Conservation (phyloP, 805 yeast species). For the Candida suzukii region DNA sequence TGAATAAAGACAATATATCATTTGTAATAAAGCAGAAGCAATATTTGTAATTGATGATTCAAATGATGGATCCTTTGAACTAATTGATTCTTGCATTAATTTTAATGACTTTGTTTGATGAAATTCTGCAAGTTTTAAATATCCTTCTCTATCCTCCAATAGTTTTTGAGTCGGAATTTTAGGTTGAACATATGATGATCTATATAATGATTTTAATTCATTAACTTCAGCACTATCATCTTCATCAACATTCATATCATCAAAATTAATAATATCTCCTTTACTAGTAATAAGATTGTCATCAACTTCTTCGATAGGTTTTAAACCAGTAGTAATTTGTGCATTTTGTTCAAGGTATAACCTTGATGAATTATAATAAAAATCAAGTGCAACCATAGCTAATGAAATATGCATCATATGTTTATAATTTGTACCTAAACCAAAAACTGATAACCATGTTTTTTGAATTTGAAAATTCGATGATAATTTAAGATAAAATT, state of each 20-base stretch:
- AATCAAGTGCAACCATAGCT: conserved; percentile 8
- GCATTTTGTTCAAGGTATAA: conserved; percentile 1
- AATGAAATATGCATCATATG: conserved; percentile 6
- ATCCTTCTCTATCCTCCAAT: conserved; percentile 6
- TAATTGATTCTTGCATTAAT: conserved; percentile 6
- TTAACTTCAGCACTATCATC: too few relatives aligned
- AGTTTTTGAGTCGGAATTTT: conserved; percentile 3
- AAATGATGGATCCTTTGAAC: conserved; percentile 1
- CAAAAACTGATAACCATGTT: conserved; percentile 4
- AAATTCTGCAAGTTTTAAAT: conserved; percentile 10
- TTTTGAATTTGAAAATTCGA: conserved; percentile 1
- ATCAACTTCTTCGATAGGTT: too few relatives aligned
- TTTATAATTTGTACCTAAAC: conserved; percentile 3
- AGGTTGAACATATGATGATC: too few relatives aligned
- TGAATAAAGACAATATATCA: conserved; percentile 6
- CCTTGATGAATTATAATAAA: conserved; percentile 9
- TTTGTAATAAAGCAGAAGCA: conserved; percentile 6
- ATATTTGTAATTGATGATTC: conserved; percentile 4
- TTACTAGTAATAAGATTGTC: too few relatives aligned
- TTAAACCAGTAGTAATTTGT: too few relatives aligned
- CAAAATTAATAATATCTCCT: too few relatives aligned
- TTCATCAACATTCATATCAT: too few relatives aligned
- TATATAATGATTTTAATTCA: too few relatives aligned
- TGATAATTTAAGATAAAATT: conserved; percentile 6
- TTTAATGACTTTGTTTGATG: conserved; percentile 12